phyloP scores from a whole-genome alignment of 129 eudicot species.

The Flaveria sonorensis region DNA sequence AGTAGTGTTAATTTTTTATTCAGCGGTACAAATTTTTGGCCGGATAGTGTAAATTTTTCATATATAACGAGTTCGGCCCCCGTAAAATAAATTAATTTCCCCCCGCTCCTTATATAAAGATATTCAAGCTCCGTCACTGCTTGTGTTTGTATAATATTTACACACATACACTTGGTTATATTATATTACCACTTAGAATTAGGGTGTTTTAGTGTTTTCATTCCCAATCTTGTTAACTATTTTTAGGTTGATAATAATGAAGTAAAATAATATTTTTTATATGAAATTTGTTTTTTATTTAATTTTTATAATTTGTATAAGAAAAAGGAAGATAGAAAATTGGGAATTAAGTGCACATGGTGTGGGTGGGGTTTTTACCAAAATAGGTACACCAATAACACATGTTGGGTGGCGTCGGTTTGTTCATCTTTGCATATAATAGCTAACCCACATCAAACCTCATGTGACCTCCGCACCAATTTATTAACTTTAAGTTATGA shows the following conservation, averaged over 20 bases:
- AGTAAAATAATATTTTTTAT: background rate
- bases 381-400: slow-evolving; percentile 42
- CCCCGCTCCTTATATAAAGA: no score
- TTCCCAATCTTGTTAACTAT: background rate
- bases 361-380: slow-evolving; percentile 36
- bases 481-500: slow-evolving; percentile 5
- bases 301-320: background rate
- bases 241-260: background rate
- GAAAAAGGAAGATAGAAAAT: background rate
- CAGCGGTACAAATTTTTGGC: no score
- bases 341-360: slow-evolving; percentile 36
- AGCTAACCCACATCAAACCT: slow-evolving; percentile 25
- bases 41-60: no score
- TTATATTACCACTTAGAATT: background rate
- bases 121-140: no score
- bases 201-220: background rate
- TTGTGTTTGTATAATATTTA: no score
- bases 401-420: slow-evolving; percentile 38
- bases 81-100: no score
- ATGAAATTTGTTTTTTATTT: background rate
- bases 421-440: slow-evolving; percentile 31
- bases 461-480: slow-evolving; percentile 22
- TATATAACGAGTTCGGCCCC: no score
- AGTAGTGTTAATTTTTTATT: no score
- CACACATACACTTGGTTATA: background rate